These are phyloP conservation scores for Setaria viridis DNA, from an alignment of 202 grass and related monocot species.

Conservation along the genomic window DNA sequence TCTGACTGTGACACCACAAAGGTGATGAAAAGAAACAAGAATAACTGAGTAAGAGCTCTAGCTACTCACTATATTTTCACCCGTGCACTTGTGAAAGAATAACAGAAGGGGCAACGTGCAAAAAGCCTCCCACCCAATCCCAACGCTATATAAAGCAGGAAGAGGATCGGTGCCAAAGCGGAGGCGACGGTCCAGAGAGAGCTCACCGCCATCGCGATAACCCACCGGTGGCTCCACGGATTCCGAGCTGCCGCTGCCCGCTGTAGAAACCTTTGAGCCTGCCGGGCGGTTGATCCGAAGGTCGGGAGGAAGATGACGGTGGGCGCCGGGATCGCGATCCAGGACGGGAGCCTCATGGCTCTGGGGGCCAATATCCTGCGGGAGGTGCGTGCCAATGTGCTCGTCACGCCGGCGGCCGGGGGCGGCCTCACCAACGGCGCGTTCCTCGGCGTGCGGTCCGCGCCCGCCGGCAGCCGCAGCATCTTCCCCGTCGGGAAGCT, in stretches of 20 bases:
- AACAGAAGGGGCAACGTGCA: no score
- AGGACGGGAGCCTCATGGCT: conserved; percentile 65
- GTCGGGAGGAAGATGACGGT: conserved; percentile 63
- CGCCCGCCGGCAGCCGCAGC: conserved; percentile 55
- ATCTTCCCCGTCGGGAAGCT: conserved; percentile 81
- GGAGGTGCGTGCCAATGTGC: conserved; percentile 61
- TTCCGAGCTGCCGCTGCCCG: background rate
- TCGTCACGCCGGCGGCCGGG: conserved; percentile 62
- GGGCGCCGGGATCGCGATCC: conserved; percentile 61
- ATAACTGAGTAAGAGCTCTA: background rate
- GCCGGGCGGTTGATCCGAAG: background rate
- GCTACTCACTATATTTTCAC: background rate
- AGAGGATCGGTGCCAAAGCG: background rate
- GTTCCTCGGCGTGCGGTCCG: conserved; percentile 62
- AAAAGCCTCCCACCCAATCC: no score
- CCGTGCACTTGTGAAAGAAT: no score
- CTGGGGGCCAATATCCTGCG: conserved; percentile 61
- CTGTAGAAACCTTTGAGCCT: background rate
- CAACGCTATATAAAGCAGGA: background rate
- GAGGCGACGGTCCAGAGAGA: background rate
- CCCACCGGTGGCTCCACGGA: background rate
- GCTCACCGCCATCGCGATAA: background rate
- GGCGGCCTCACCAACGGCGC: conserved; percentile 58
- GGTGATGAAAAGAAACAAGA: background rate
- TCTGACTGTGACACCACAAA: background rate